Conservation (phyloP, 768 basidiomycete species). For the Suillus alpinus region DNA sequence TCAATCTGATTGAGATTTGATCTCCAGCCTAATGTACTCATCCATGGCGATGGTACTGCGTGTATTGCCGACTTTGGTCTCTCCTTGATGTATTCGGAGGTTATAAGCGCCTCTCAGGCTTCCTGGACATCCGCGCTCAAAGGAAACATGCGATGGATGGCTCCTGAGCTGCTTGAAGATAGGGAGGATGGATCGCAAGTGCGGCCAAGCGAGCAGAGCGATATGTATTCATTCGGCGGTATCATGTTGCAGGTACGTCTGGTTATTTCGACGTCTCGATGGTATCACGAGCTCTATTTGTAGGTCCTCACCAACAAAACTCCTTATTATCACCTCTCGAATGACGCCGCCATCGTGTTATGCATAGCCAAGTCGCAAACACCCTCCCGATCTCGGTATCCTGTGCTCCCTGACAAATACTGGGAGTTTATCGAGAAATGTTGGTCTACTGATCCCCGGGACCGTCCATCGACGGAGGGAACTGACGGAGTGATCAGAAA, state of each 20-base stretch:
- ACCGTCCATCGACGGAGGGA: neutral
- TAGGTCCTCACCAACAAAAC: neutral
- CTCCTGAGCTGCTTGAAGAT: no score
- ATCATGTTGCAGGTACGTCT: constrained; percentile 27
- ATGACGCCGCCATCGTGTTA: neutral
- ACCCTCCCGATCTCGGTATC: neutral
- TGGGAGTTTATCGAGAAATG: neutral
- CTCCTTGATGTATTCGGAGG: no score
- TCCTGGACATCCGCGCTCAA: no score
- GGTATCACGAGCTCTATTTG: neutral
- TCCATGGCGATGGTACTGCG: no score
- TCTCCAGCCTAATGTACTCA: no score
- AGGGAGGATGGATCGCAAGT: no score
- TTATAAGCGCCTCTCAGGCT: no score
- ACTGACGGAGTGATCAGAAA: neutral
- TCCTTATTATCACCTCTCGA: neutral
- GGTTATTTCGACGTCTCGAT: constrained; percentile 23
- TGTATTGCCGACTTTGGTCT: no score
- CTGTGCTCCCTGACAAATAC: neutral
- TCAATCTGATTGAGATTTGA: no score
- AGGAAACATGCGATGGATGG: no score
- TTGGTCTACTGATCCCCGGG: neutral
- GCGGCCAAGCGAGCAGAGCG: no score
- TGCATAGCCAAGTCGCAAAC: neutral
- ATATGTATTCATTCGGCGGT: no score